Conservation (phyloP, 441 rosid species). For the Kokia cookei region DNA sequence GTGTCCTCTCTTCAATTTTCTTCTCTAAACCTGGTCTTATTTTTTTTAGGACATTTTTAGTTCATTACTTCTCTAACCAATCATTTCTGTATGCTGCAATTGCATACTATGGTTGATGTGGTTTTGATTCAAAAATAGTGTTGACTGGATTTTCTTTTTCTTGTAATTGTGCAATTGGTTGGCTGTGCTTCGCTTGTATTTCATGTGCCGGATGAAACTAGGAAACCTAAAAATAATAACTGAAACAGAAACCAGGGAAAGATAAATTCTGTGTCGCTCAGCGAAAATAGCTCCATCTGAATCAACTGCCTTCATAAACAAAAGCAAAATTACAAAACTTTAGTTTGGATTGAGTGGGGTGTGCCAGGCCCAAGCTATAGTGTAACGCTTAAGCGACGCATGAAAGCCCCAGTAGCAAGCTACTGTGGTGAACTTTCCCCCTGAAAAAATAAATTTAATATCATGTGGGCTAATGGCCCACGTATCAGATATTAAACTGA, state of each 20-base stretch:
- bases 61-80: constrained; percentile 6
- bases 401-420: background rate
- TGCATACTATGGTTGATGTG: no score
- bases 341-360: background rate
- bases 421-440: background rate
- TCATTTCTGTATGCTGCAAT: background rate
- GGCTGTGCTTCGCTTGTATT: background rate
- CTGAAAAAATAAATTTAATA: background rate
- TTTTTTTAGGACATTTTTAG: background rate
- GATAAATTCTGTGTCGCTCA: no score
- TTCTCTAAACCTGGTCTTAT: background rate
- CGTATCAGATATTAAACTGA: background rate
- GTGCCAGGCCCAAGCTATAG: background rate
- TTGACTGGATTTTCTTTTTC: no score
- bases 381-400: background rate
- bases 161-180: no score
- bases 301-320: no score
- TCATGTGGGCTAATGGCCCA: background rate
- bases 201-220: background rate
- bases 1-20: background rate
- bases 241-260: no score
- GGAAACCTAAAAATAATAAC: background rate
- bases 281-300: no score
- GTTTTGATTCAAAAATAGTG: no score
- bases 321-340: no score